Evolutionary conservation across 2,329 filamentous ascomycete species (phyloP), one percentile per base, ranked within the genome.

Genomic region (Apiospora arundinis): DNA sequence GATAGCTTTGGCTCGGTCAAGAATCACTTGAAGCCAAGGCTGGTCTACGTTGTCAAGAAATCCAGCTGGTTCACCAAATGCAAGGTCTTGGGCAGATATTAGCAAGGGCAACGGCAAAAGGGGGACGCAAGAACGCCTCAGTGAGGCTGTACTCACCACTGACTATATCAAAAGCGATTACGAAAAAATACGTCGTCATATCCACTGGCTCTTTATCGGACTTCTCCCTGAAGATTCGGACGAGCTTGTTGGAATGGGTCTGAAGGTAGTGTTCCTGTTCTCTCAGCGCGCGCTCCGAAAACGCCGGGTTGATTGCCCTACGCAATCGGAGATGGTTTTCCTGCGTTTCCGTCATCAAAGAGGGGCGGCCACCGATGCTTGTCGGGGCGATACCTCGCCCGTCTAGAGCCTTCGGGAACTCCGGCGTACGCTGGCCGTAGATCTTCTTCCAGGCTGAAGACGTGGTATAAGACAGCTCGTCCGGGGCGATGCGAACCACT

Each of bases 401-500:
- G 74, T 75, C 74, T 72, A 45, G 65, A n/a, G 40, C 65, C 32
- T 63, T 63, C 5, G 40, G 40, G 70, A 67, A 63, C 56, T 63
- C 56, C 3, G 56, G 56, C 1, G 32, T 63, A n/a, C 56, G 68
- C 74, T 75, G 68, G n/a, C 75, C 75, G 46, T 76, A 75, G 63
- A 77, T 76, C 16, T 82, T 80, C 70, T 76, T 77, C 79, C 80
- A 82, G 9, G 81, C 80, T 32, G 77, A 72, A 2, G 78, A 71
- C 80, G 80, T 66, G 67, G 76, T 77, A 70, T 81, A 85, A 7
- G 81, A 80, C 8, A 85, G 23, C 37, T 69, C 48, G 76, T 82
- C 77, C 0, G 83, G 83, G 2, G 76, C 75, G 60, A 83, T 74
- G 4, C 84, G 81, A 9, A 85, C 83, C 6, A 85, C 76, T 1